Base-by-base conservation (phyloP, 495 filamentous ascomycete species). In the Talaromyces borbonicus region DNA sequence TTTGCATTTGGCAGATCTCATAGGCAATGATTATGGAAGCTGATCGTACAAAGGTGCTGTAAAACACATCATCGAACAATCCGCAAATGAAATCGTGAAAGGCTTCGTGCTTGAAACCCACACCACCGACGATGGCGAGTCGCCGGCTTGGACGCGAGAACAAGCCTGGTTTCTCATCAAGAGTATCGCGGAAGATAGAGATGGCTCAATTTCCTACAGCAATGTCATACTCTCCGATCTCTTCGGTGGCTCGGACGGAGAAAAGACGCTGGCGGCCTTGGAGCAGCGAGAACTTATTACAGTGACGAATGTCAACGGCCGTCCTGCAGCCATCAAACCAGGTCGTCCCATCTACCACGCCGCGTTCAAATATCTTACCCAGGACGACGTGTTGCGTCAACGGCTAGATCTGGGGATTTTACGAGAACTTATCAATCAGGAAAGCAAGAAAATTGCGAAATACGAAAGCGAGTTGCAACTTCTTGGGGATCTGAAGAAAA, bases 161-260 rank as follows among this genome's bases (percentile, higher is more conserved):
- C 92, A 96, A 61, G 92, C 87, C 0, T 98, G 92, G 92, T 73
- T 83, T 46, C 65, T 98, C 1, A 80, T 97, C 58, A 87, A 83
- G 54, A 59, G 71, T 6, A 74, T 98, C 11, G 81, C 84, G 0
- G 43, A 61, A 9, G 45, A 63, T 5, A 63, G 74, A 12, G 77
- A 80, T 6, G 66, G 59, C 1, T 57, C 54, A 8, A 64, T 95
- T 0, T 71, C 81, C 0, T 97, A 94, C 66, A 90, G 88, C 68
- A 84, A 89, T 50, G 65, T 94, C 11, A 66, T 96, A 2, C 71
- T 94, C 1, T 74, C 77, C 9, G 78, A 83, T 52, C 72, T 87
- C 0, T 95, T 89, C 68, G 75, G 73, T 44, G 49, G 55, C 1
- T 9, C 35, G 16, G 67, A 77, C 1, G 80, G 81, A 46, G 90